Percentiles rank a stretch among this genome's conserved stretches.
Conservation (phyloP, 257 asterid species). For the Gentiana dahurica region DNA sequence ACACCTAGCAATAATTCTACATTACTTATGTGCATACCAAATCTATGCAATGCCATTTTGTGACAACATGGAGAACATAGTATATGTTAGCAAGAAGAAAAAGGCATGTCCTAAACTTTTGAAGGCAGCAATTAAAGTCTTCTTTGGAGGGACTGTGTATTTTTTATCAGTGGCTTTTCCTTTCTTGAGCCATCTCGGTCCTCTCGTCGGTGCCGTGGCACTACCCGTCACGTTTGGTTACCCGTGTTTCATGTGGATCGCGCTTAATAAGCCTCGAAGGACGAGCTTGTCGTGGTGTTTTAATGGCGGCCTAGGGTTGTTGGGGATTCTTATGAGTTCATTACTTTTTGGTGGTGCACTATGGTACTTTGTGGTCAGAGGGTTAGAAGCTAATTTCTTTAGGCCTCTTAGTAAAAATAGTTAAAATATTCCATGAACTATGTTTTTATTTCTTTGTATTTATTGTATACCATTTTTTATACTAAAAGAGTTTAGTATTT, state of each 20-base stretch:
- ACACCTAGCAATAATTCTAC: constrained; percentile 26
- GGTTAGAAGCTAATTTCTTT: no score
- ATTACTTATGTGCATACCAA: constrained; percentile 60
- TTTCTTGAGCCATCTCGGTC: constrained; percentile 64
- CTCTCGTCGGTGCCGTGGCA: constrained; percentile 69
- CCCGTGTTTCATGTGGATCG: constrained; percentile 84
- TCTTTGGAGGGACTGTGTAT: constrained; percentile 69
- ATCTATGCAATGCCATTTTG: constrained; percentile 91
- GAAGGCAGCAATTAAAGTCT: constrained; percentile 34
- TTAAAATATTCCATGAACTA: no score
- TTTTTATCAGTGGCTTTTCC: constrained; percentile 81
- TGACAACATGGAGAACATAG: constrained; percentile 65
- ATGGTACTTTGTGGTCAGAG: constrained; percentile 17
- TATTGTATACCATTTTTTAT: no score
- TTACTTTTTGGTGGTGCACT: constrained; percentile 58
- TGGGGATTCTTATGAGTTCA: constrained; percentile 54
- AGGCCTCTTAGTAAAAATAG: no score
- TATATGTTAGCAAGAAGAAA: constrained; percentile 60
- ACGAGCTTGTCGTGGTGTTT: constrained; percentile 50
- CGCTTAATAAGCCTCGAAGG: constrained; percentile 49
- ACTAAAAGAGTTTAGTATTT: no score
- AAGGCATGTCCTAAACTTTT: constrained; percentile 84
- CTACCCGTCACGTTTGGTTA: constrained; percentile 77
- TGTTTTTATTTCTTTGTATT: no score
- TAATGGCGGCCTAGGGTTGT: constrained; percentile 59